Conservation (phyloP, 352 stramenopile genomes). For the Pythium guiyangense region DNA sequence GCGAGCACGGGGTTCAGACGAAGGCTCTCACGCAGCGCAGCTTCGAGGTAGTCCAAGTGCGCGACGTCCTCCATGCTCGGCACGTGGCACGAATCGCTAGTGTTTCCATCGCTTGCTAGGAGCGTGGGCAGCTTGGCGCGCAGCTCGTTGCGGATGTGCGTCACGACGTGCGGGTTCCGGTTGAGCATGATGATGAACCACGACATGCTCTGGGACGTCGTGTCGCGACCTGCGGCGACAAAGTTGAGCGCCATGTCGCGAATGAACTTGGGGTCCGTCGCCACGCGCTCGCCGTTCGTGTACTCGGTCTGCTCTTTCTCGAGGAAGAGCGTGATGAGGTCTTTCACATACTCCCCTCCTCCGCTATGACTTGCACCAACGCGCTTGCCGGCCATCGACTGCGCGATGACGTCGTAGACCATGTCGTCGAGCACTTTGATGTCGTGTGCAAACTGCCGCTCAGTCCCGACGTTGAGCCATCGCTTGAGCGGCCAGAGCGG, state of each 20-base stretch:
- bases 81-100: no score
- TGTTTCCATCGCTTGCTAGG: neutral
- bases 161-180: conserved; percentile 37
- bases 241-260: conserved; percentile 84
- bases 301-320: conserved; percentile 18
- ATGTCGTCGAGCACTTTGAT: conserved; percentile 12
- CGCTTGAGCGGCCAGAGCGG: conserved; percentile 22
- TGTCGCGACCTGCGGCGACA: conserved; percentile 68
- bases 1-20: conserved; percentile 42
- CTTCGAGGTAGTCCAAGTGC: conserved; percentile 44
- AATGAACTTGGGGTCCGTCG: conserved; percentile 22
- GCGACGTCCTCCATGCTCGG: conserved; percentile 27
- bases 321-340: conserved; percentile 53
- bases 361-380: neutral
- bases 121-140: conserved; percentile 24
- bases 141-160: conserved; percentile 27
- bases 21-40: conserved; percentile 41
- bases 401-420: conserved; percentile 12
- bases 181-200: conserved; percentile 82
- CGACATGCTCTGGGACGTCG: conserved; percentile 61
- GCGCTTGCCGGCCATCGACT: neutral
- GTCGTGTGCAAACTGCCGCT: conserved; percentile 1
- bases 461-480: conserved; percentile 17
- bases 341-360: neutral
- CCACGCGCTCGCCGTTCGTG: neutral